Percentiles rank a stretch among this genome's conserved stretches.
These are phyloP conservation scores for Solanum medicagineum DNA, from an alignment of 257 asterid species.

Conservation along the genomic window DNA sequence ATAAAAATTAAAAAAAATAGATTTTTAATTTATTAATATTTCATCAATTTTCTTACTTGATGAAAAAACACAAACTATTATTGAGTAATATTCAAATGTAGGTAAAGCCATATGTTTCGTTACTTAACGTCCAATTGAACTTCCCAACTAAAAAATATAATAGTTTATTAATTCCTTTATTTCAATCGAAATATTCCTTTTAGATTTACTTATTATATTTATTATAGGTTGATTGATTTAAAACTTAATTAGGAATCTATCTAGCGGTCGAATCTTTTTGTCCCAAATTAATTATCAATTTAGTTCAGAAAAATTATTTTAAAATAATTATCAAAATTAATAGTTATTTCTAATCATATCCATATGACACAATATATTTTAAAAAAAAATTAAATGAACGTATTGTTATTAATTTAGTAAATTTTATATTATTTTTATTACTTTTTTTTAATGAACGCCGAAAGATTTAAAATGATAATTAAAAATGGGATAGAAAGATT, in stretches of 20 bases:
- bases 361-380: too few species aligned
- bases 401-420: too few species aligned
- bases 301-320: neutral
- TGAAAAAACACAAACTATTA: neutral
- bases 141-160: neutral
- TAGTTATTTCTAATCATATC: neutral
- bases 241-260: neutral
- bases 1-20: too few species aligned
- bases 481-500: too few species aligned
- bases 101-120: neutral
- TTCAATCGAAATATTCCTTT: neutral
- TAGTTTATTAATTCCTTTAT: neutral
- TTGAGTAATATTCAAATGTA: neutral
- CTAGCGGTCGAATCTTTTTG: neutral
- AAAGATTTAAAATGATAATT: too few species aligned
- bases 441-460: too few species aligned
- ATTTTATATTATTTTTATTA: too few species aligned
- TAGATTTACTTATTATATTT: neutral
- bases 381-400: too few species aligned
- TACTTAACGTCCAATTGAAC: neutral
- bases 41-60: neutral
- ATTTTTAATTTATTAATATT: too few species aligned
- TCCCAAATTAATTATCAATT: neutral
- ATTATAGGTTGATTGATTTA: neutral
- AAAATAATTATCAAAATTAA: neutral